Evolutionary conservation across 2,329 filamentous ascomycete species (phyloP).

Genomic region (Sclerotinia glacialis): DNA sequence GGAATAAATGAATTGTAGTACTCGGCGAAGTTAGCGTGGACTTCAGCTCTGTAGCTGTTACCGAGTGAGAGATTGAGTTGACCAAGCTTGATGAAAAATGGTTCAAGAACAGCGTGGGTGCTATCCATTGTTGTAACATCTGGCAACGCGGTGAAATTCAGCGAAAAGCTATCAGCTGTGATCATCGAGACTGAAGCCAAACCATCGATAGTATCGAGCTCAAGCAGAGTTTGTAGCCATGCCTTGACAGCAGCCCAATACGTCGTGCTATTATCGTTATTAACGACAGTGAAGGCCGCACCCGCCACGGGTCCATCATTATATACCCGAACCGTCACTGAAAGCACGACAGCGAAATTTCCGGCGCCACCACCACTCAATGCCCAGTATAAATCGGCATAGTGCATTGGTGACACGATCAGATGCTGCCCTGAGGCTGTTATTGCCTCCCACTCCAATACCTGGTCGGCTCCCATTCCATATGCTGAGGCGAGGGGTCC

Average conservation of each 20-base stretch:
- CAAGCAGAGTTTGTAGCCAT: background rate
- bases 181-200: background rate
- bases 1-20: background rate
- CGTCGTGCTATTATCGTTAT: background rate
- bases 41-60: background rate
- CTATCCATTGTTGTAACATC: background rate
- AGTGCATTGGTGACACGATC: constrained; percentile 42
- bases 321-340: constrained; percentile 19
- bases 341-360: constrained; percentile 45
- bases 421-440: constrained; percentile 46
- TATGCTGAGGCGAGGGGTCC: constrained; percentile 51
- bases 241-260: background rate
- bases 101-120: background rate
- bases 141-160: background rate
- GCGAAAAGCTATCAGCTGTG: background rate
- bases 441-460: constrained; percentile 39
- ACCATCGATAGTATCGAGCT: background rate
- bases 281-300: background rate
- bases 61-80: background rate
- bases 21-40: background rate
- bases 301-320: background rate
- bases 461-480: constrained; percentile 50
- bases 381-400: constrained; percentile 50
- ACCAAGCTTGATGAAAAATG: background rate
- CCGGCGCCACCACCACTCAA: constrained; percentile 48